A percentile compares a stretch with the other conserved stretches of the same genome.
These are phyloP conservation scores for Amauroascus niger DNA, from an alignment of 2,329 filamentous ascomycete species.

Conservation along the genomic window DNA sequence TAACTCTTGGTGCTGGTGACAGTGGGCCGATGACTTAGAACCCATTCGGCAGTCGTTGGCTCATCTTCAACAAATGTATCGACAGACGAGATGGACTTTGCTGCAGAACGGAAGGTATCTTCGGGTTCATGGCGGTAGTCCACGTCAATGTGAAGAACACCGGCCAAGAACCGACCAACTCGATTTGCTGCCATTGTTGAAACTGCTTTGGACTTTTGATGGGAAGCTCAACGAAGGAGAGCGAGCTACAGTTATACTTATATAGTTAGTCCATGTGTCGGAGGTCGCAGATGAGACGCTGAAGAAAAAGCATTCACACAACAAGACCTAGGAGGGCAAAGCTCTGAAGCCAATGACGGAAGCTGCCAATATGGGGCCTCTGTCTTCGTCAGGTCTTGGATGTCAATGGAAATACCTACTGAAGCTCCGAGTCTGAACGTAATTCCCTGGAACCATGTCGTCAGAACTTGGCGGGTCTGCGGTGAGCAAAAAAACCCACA, in stretches of 20 bases:
- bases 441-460: conserved; percentile 12
- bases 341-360: not conserved
- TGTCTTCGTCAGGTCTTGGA: not conserved
- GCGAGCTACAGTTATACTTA: not conserved
- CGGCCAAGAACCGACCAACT: conserved; percentile 9
- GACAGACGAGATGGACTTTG: conserved; percentile 14
- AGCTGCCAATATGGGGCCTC: not conserved
- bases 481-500: not conserved
- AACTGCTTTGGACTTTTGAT: not conserved
- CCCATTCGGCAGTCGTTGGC: conserved; percentile 16
- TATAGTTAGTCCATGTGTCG: not conserved
- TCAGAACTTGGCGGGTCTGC: conserved; percentile 4
- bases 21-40: conserved; percentile 11
- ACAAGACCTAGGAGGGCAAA: not conserved
- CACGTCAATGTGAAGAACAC: conserved; percentile 12
- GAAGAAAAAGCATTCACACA: not conserved
- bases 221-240: not conserved
- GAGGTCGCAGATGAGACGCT: not conserved
- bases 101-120: conserved; percentile 13
- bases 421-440: conserved; percentile 1
- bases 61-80: conserved; percentile 22
- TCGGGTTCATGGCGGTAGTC: conserved; percentile 14
- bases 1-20: conserved; percentile 9
- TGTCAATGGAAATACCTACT: not conserved
- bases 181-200: conserved; percentile 10